Evolutionary conservation across 2,329 filamentous ascomycete genomes (phyloP), one percentile per base, ranked within the genome.

Genomic region (Aspergillus uvarum): DNA sequence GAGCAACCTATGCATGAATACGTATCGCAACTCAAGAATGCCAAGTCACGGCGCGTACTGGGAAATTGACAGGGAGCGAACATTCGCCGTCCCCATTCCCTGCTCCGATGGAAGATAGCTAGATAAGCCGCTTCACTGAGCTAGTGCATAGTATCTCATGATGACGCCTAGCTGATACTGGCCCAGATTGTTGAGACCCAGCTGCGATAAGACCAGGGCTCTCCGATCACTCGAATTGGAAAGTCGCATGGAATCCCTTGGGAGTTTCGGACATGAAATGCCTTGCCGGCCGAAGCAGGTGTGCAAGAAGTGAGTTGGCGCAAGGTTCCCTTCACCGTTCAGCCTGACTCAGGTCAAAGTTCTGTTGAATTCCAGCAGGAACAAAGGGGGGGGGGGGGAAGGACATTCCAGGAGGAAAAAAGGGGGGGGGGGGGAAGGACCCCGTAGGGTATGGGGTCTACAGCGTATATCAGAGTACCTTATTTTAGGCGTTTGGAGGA

Each of bases 401-500:
- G n/a, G n/a, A n/a, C n/a, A 47, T 35, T 16, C 53, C 42, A 44
- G 52, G 26, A 55, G 53, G 44, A 55, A 48, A 44, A 55, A 47
- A 42, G 53, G 53, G 24, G 51, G 21, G 3, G 51, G 3, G 3
- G 21, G 3, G 21, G 21, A 3, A 22, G 21, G 19, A 47, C 42
- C 53, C 53, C 53, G 53, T 55, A 55, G 53, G 14, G 53, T 44
- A 55, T 55, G 26, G 21, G 44, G 42, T 32, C 24, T 55, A 55
- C 53, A 21, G 53, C 53, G 53, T 55, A 55, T 47, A 55, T 55
- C 53, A 47, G 53, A 55, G 53, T 55, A 55, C 26, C 42, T 55
- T 35, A 55, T 48, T 55, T 55, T 55, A 55, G 53, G 47, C 42
- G 53, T 26, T 26, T 26, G 53, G 44, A 55, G 53, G 53, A 55